Evolutionary conservation across 495 filamentous ascomycete species (phyloP).

Genomic region (Xeromyces bisporus): DNA sequence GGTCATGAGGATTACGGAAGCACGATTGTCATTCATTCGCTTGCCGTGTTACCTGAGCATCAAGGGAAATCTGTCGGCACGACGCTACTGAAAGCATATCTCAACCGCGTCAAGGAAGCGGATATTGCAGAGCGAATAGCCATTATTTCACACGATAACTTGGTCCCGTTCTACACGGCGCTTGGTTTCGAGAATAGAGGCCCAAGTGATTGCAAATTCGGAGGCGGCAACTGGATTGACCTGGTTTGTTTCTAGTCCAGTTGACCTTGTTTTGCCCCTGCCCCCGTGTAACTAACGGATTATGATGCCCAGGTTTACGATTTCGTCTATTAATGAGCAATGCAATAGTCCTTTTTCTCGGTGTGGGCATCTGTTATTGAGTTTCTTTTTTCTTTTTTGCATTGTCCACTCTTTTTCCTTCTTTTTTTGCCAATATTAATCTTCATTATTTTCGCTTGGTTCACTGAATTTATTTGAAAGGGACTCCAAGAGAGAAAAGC

Average conservation of each 20-base stretch:
- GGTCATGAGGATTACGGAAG: slow-evolving; percentile 56
- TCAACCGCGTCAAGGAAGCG: slow-evolving; percentile 49
- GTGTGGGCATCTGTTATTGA: slow-evolving; percentile 12
- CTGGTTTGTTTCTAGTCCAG: slow-evolving; percentile 15
- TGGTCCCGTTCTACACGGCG: slow-evolving; percentile 58
- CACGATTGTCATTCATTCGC: slow-evolving; percentile 66
- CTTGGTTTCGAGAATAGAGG: slow-evolving; percentile 60
- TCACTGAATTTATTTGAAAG: slow-evolving; percentile 5
- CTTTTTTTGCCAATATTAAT: slow-evolving; percentile 1
- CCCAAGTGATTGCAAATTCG: slow-evolving; percentile 46
- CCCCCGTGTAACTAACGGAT: background rate
- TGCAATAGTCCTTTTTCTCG: slow-evolving; percentile 11
- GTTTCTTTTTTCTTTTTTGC: slow-evolving; percentile 1
- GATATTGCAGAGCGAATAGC: slow-evolving; percentile 55
- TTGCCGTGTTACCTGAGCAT: slow-evolving; percentile 60
- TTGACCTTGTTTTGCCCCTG: background rate
- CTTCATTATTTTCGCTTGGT: too few species aligned
- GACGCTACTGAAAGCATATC: slow-evolving; percentile 57
- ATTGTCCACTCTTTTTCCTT: slow-evolving; percentile 4
- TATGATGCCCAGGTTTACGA: background rate
- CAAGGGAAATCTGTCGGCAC: slow-evolving; percentile 62
- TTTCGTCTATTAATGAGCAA: background rate
- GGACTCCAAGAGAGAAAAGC: slow-evolving; percentile 11
- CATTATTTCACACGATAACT: slow-evolving; percentile 56
- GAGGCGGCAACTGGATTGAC: slow-evolving; percentile 68